Evolutionary conservation across 805 yeast genomes (phyloP), one percentile per base, ranked within the genome.

Genomic region (Zygosaccharomyces pseudorouxii): DNA sequence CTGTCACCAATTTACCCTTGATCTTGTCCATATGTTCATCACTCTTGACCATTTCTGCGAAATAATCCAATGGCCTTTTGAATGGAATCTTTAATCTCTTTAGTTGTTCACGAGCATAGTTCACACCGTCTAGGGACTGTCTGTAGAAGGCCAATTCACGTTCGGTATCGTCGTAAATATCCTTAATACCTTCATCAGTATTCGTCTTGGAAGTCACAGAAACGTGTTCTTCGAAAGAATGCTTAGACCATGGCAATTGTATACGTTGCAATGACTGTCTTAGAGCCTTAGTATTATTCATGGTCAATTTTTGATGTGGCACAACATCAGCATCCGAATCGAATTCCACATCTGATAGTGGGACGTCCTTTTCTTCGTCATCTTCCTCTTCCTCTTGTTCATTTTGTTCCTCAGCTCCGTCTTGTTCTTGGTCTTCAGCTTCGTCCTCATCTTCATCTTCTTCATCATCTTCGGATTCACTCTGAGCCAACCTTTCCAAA

Each of bases 1-100:
- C 97, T 55, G 80, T 77, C 38, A 89, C 75, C 58, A 92, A 76
- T 70, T 87, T 89, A 62, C 75, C 72, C 75, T 88, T 89, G 64
- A 93, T 78, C 70, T 81, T 87, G 63, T 89, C 97, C 99, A 93
- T 93, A 70, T 93, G 99, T 68, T 89, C 97, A 69, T 93, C 99
- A 47, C 90, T 84, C 73, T 93, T 93, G 51, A 89, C 87, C 99
- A 93, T 93, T 71, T 93, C 99, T 16, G 99, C 99, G 72, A 93
- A 93, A 69, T 88, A 93, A 67, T 93, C 99, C 61, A 80, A 72
- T 31, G 99, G 99, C 68, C 99, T 81, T 25, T 95, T 76, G 67
- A 93, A 93, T 51, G 97, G 89, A 28, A 92, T 81, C 63, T 84
- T 83, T 56, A 86, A 76, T 61, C 81, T 81, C 43, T 81, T 71